Conservation (phyloP, 192 early-diverging fungal species). For the Podila epigama region DNA sequence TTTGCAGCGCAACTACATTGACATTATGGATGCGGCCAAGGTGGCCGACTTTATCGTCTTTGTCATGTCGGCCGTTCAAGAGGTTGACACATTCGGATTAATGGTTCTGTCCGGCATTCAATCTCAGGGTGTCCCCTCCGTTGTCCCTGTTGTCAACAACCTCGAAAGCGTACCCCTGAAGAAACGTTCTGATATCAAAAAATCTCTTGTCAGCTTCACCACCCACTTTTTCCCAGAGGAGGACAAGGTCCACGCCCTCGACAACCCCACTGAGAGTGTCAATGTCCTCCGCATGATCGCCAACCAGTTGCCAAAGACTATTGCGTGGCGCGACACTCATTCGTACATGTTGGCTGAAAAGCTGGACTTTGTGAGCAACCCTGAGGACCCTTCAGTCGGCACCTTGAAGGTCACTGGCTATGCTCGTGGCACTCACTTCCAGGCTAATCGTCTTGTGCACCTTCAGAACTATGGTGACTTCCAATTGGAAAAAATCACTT, state of each 20-base stretch:
- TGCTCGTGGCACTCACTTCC: conserved; percentile 83
- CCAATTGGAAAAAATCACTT: conserved; percentile 78
- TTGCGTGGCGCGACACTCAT: conserved; percentile 87
- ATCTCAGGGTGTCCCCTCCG: conserved; percentile 84
- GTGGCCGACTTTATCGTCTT: conserved; percentile 92
- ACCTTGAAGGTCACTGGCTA: conserved; percentile 85
- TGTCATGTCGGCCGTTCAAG: conserved; percentile 85
- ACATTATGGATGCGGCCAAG: conserved; percentile 89
- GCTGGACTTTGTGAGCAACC: conserved; percentile 70
- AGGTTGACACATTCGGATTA: conserved; percentile 95
- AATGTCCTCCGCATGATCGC: conserved; percentile 80
- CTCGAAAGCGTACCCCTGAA: conserved; percentile 70
- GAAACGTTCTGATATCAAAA: conserved; percentile 77
- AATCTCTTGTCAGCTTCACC: conserved; percentile 86
- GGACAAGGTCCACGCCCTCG: conserved; percentile 72
- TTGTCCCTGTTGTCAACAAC: conserved; percentile 77
- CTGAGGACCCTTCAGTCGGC: conserved; percentile 61
- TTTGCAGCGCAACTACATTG: conserved; percentile 77
- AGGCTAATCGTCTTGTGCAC: conserved; percentile 92
- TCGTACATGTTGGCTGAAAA: conserved; percentile 88
- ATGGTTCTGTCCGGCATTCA: conserved; percentile 83
- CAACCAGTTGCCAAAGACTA: conserved; percentile 75
- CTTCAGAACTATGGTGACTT: conserved; percentile 94
- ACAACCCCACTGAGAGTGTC: conserved; percentile 65
- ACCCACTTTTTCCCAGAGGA: conserved; percentile 89